These are phyloP conservation scores for Boletus edulis DNA, from an alignment of 768 basidiomycete species.

Conservation along the genomic window DNA sequence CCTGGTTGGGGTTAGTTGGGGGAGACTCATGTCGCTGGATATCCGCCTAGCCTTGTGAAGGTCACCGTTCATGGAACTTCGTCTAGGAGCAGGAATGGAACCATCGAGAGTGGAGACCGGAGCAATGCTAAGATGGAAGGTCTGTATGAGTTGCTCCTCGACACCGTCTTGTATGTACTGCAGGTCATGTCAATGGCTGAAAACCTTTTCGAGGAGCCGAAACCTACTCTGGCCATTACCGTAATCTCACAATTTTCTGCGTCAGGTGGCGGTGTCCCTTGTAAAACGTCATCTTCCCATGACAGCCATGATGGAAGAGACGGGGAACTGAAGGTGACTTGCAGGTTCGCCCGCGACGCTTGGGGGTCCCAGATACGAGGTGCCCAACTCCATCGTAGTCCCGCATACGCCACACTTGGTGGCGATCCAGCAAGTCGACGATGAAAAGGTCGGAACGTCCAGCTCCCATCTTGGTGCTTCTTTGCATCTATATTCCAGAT, in stretches of 20 bases:
- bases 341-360: slow-evolving; percentile 74
- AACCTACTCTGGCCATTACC: slow-evolving; percentile 68
- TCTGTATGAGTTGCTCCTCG: slow-evolving; percentile 65
- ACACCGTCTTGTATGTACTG: slow-evolving; percentile 66
- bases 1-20: slow-evolving; percentile 33
- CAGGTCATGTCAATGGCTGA: slow-evolving; percentile 11
- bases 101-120: slow-evolving; percentile 55
- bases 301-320: slow-evolving; percentile 81
- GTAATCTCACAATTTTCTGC: slow-evolving; percentile 75
- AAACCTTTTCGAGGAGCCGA: slow-evolving; percentile 1
- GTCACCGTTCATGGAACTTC: slow-evolving; percentile 48
- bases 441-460: slow-evolving; percentile 87
- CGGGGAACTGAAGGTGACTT: slow-evolving; percentile 79
- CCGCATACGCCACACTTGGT: slow-evolving; percentile 77
- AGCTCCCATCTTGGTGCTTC: slow-evolving; percentile 69
- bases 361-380: slow-evolving; percentile 98
- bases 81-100: slow-evolving; percentile 42
- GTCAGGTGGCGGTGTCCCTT: slow-evolving; percentile 75
- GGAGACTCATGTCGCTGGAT: slow-evolving; percentile 37
- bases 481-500: slow-evolving; percentile 99
- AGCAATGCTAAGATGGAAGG: slow-evolving; percentile 70
- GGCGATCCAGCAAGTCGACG: slow-evolving; percentile 85
- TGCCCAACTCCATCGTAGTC: slow-evolving; percentile 83
- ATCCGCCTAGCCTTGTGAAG: slow-evolving; percentile 40
- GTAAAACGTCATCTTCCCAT: slow-evolving; percentile 83